These are phyloP conservation scores for Trichosporon ovoides DNA, from an alignment of 1,284 basidiomycete genomes.

Conservation along the genomic window DNA sequence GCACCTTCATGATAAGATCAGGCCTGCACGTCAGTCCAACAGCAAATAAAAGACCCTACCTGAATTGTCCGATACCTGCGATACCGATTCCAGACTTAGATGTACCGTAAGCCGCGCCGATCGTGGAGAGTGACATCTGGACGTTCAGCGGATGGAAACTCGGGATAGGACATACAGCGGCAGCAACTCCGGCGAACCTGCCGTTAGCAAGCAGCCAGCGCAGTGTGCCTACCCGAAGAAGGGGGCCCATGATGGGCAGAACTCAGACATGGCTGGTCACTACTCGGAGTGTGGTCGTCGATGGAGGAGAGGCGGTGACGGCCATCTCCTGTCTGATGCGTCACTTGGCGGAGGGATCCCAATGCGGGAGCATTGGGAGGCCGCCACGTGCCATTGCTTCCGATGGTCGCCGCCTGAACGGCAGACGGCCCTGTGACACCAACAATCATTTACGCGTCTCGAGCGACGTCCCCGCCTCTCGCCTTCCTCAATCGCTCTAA, in stretches of 20 bases:
- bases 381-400: neutral
- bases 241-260: slow-evolving; percentile 48
- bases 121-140: slow-evolving; percentile 53
- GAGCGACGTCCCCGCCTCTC: neutral
- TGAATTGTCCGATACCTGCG: slow-evolving; percentile 85
- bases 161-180: slow-evolving; percentile 32
- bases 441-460: slow-evolving; percentile 3
- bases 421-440: neutral
- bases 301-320: slow-evolving; percentile 3
- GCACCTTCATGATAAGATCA: slow-evolving; percentile 95
- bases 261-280: slow-evolving; percentile 34
- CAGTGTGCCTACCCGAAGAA: slow-evolving; percentile 46
- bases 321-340: slow-evolving; percentile 5
- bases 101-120: slow-evolving; percentile 95
- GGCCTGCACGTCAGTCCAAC: slow-evolving; percentile 54
- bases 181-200: slow-evolving; percentile 44
- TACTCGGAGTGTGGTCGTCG: neutral
- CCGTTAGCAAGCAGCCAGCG: neutral
- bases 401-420: neutral
- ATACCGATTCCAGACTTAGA: slow-evolving; percentile 98
- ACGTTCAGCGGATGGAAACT: neutral
- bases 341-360: neutral
- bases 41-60: slow-evolving; percentile 27
- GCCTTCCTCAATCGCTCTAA: neutral
- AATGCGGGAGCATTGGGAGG: neutral